Evolutionary conservation across 108 stramenopile genomes (phyloP).

Genomic region (Conticribra weissflogii): DNA sequence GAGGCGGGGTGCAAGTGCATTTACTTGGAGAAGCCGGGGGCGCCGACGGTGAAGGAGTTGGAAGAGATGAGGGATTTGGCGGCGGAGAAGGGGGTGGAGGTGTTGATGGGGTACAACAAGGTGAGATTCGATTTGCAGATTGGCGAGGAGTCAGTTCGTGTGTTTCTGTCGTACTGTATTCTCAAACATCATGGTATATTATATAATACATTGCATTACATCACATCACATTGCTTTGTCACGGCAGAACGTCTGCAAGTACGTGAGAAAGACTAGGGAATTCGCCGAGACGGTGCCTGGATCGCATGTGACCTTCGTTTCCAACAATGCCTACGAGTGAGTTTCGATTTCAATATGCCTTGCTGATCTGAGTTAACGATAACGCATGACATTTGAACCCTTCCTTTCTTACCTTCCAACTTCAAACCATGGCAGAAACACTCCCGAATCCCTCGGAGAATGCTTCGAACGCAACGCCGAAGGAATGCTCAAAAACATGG

Average conservation of each 20-base stretch:
- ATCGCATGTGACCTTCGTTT: slow-evolving; percentile 86
- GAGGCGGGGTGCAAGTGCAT: slow-evolving; percentile 68
- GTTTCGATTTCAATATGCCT: not conserved
- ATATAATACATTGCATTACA: not conserved
- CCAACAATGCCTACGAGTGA: slow-evolving; percentile 89
- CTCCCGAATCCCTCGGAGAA: slow-evolving; percentile 86
- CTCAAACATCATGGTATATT: not conserved
- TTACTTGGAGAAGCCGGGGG: slow-evolving; percentile 93
- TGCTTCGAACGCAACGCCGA: slow-evolving; percentile 94
- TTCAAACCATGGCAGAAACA: slow-evolving; percentile 42
- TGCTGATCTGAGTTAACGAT: too few relatives aligned
- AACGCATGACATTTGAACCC: not conserved
- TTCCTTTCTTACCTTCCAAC: not conserved
- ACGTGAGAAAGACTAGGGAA: slow-evolving; percentile 89
- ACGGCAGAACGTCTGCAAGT: slow-evolving; percentile 86
- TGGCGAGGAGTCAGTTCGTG: too few relatives aligned
- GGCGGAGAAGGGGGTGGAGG: slow-evolving; percentile 74
- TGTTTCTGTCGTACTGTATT: not conserved
- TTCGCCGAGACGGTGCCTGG: slow-evolving; percentile 73
- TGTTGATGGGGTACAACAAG: slow-evolving; percentile 94
- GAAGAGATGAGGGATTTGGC: slow-evolving; percentile 73
- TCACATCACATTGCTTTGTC: not conserved
- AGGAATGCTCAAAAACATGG: slow-evolving; percentile 96
- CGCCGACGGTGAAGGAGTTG: slow-evolving; percentile 85
- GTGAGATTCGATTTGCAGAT: too few relatives aligned